These are phyloP conservation scores for Fusarium globosum DNA, from an alignment of 2,329 filamentous ascomycete species.

Conservation along the genomic window DNA sequence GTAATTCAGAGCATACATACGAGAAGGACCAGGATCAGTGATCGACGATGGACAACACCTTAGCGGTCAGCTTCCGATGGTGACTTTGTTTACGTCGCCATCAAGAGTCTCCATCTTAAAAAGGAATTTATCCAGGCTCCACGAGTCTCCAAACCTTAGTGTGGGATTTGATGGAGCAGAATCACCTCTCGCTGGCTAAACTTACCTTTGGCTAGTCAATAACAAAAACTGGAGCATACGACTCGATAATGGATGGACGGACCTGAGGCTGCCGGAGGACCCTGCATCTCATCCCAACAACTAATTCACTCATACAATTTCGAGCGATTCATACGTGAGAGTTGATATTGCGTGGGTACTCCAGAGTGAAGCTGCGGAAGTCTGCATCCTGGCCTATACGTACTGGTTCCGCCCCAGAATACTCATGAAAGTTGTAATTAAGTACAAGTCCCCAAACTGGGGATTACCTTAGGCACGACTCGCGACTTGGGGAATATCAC, in stretches of 20 bases:
- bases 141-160: constrained; percentile 32
- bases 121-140: constrained; percentile 25
- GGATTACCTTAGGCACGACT: constrained; percentile 4
- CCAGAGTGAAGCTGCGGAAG: neutral
- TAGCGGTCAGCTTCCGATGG: constrained; percentile 38
- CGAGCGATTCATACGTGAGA: constrained; percentile 8
- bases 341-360: constrained; percentile 14
- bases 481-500: constrained; percentile 14
- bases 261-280: constrained; percentile 40
- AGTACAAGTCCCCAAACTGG: neutral
- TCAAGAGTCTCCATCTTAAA: constrained; percentile 20
- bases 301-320: constrained; percentile 47
- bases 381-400: constrained; percentile 12
- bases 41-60: constrained; percentile 33
- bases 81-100: constrained; percentile 11
- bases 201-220: constrained; percentile 5
- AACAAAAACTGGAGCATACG: constrained; percentile 27
- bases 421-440: neutral
- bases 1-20: constrained; percentile 23
- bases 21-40: constrained; percentile 28
- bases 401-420: neutral
- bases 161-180: constrained; percentile 29
- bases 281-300: constrained; percentile 38
- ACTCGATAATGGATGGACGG: constrained; percentile 26
- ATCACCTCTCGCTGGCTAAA: constrained; percentile 28